These are phyloP conservation scores for Kitagawia praeruptora DNA, from an alignment of 129 eudicot genomes.

Conservation along the genomic window DNA sequence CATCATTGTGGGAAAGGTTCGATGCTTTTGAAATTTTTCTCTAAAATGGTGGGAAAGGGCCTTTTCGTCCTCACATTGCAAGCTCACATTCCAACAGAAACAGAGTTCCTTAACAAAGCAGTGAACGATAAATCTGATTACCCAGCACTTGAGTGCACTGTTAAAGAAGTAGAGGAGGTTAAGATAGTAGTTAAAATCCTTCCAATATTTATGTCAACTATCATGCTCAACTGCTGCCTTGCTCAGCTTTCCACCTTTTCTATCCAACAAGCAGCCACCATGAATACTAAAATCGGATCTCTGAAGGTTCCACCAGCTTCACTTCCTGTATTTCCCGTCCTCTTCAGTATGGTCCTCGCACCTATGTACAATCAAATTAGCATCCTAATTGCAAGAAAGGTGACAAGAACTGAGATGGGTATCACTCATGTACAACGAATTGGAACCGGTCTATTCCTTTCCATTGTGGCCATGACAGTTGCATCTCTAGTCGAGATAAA, in stretches of 20 bases:
- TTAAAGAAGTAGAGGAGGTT: constrained; percentile 59
- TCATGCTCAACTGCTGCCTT: constrained; percentile 89
- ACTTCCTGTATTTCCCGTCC: constrained; percentile 3
- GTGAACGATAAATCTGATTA: constrained; percentile 19
- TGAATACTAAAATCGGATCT: not conserved
- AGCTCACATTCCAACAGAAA: constrained; percentile 24
- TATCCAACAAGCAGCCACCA: constrained; percentile 4
- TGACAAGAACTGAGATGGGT: not conserved
- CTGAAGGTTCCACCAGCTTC: constrained; percentile 27
- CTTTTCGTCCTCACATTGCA: too few relatives aligned
- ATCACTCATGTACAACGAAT: not conserved
- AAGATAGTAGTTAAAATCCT: constrained; percentile 56
- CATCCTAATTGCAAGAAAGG: constrained; percentile 1
- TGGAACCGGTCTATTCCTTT: not conserved
- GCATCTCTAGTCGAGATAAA: constrained; percentile 1
- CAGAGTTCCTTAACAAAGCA: constrained; percentile 45
- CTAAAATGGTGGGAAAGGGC: too few relatives aligned
- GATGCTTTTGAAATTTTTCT: too few relatives aligned
- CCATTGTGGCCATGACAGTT: not conserved
- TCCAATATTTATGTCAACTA: constrained; percentile 68
- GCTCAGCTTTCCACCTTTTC: constrained; percentile 63
- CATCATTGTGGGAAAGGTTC: too few relatives aligned
- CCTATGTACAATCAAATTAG: not conserved
- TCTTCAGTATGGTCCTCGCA: not conserved
- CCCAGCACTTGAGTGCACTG: constrained; percentile 41